Base-by-base conservation (phyloP, 345 rosid species). In the Rhodamnia argentea region DNA sequence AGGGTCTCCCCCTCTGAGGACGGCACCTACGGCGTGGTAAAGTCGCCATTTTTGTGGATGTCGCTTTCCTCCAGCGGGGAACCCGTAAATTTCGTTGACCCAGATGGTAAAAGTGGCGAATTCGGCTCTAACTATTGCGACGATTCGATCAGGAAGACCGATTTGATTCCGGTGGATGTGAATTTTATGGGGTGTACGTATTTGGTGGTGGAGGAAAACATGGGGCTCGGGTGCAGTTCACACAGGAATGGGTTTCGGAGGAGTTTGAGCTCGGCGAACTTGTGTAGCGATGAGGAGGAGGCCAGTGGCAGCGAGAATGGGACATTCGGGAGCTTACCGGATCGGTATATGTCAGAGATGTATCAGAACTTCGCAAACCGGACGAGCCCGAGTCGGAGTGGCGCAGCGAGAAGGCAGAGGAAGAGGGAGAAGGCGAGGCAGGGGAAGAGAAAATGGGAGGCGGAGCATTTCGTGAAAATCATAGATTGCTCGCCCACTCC, bases 381-480 rank as follows among this genome's bases (percentile, higher is more conserved):
- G 90, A 94, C 86, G 86, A 94, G 96, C 59, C 98, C 96, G 0
- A 90, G 95, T 2, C 92, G 94, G 18, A 97, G 92, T 42, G 87
- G 93, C 82, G 70, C 90, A 3, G 82, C 86, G 87, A 96, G 98
- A 94, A 89, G 93, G 89, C 97, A 92, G 86, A 92, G 92, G 93
- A 96, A 92, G 92, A 95, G 93, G 90, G 96, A 90, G 90, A 95
- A 91, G 92, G 97, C 92, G 88, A 93, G 93, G 93, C 96, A 89
- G 84, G 92, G 88, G 22, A 94, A 84, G 92, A 90, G 86, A 88
- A 92, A 90, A 86, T 95, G 96, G 98, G 98, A 94, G 88, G 91
- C 96, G 10, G 96, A 94, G 89, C 96, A 96, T 88, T 97, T 96
- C 83, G 90, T 97, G 82, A 97, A 93, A 92, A 93, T 97, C 83